Conservation (phyloP, 1,284 basidiomycete genomes). For the Sporisorium graminicola region DNA sequence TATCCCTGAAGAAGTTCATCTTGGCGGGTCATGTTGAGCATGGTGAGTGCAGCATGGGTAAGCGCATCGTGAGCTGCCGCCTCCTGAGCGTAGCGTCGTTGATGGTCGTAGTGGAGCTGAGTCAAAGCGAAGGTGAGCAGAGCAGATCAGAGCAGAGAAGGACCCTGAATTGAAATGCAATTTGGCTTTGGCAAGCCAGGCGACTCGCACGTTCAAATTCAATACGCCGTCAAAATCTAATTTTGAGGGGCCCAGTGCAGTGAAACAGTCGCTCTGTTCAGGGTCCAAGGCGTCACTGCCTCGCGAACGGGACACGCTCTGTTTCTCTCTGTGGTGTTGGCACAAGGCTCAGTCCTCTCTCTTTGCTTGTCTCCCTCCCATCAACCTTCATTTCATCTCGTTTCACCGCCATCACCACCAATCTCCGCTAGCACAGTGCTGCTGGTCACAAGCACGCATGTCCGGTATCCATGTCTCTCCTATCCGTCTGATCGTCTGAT, state of each 20-base stretch:
- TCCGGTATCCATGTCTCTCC: constrained; percentile 8
- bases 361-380: neutral
- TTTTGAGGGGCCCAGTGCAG: neutral
- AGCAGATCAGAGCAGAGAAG: too few species aligned
- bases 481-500: constrained; percentile 13
- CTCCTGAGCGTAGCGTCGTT: neutral
- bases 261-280: neutral
- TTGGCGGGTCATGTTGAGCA: neutral
- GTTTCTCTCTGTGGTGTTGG: neutral
- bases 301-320: constrained; percentile 12
- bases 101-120: constrained; percentile 18
- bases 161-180: constrained; percentile 17
- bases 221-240: neutral
- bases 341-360: constrained; percentile 1
- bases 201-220: neutral
- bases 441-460: too few species aligned
- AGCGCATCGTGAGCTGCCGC: constrained; percentile 6
- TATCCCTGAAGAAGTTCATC: constrained; percentile 55
- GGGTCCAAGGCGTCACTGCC: neutral
- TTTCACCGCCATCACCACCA: too few species aligned
- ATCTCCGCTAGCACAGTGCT: too few species aligned
- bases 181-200: too few species aligned
- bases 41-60: neutral
- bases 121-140: constrained; percentile 1
- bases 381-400: neutral